Evolutionary conservation across 2,329 filamentous ascomycete genomes (phyloP), one percentile per base, ranked within the genome.

Genomic region (Coleophoma eucalyptorum): DNA sequence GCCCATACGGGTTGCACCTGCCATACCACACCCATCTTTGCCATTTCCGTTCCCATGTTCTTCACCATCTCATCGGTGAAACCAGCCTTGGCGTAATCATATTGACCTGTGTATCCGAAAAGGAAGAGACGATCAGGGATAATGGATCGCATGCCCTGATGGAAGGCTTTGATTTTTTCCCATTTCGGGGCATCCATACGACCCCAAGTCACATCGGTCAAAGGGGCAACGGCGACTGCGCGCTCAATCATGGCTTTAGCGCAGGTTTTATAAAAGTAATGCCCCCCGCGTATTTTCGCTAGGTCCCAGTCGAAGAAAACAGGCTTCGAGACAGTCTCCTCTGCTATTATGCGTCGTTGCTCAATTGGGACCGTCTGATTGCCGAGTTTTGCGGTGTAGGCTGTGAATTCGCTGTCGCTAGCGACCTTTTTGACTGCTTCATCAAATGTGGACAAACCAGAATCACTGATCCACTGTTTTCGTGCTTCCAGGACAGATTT

Each of bases 121-220:
- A 26, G 26, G 5, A 26, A 26, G 6, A 26, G 10, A 5, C 26
- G 26, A 8, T 26, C 26, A 5, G 26, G 26, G 10, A 26, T 26
- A 8, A 26, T 26, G 26, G 26, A 3, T 3, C 26, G 26, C 26
- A 26, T 26, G 2, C 26, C 26, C 10, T 26, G 40, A 87, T 79
- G 61, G 87, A 87, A 31, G 72, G 81, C 67, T 83, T 84, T 33
- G 16, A 8, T n/a, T 16, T 42, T 16, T 12, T 10, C 16, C 18
- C 18, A 19, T 5, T 19, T 18, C 2, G 15, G 21, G 4, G 18
- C 8, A 42, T n/a, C 16, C 8, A 13, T 7, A 7, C 21, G 5
- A 3, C 18, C 78, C 84, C 84, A 87, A n/a, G 87, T 74, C 12
- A 87, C 75, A 59, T 87, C 84, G 2, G 84, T 82, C 58, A 83